Evolutionary conservation across 192 early-diverging fungal genomes (phyloP).

Genomic region (Umbelopsis vinacea): DNA sequence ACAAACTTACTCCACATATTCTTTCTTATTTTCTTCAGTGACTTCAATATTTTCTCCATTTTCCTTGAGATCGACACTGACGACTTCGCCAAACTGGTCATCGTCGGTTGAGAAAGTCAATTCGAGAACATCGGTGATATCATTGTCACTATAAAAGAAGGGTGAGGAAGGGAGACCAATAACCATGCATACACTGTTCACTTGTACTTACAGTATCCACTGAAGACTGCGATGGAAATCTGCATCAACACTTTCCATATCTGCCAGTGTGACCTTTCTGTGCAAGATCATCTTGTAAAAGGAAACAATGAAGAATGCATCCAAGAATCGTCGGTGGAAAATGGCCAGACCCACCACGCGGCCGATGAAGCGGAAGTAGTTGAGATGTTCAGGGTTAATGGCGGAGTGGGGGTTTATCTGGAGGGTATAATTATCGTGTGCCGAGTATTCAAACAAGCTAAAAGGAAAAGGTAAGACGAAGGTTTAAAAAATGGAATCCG

Average conservation of each 20-base stretch:
- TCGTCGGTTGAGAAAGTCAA: slow-evolving; percentile 86
- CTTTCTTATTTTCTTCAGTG: slow-evolving; percentile 92
- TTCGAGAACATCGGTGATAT: slow-evolving; percentile 82
- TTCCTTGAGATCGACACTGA: slow-evolving; percentile 84
- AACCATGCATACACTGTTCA: too few species aligned
- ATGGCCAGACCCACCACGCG: slow-evolving; percentile 92
- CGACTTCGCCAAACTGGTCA: slow-evolving; percentile 85
- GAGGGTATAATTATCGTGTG: slow-evolving; percentile 95
- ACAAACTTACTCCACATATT: slow-evolving; percentile 80
- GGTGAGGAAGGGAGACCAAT: too few species aligned
- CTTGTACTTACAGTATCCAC: slow-evolving; percentile 77
- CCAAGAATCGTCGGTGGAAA: slow-evolving; percentile 95
- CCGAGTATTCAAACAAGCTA: slow-evolving; percentile 93
- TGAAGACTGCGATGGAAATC: slow-evolving; percentile 85
- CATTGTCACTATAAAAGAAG: slow-evolving; percentile 66
- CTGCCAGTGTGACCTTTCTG: slow-evolving; percentile 84
- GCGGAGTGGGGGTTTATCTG: slow-evolving; percentile 94
- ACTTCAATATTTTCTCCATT: slow-evolving; percentile 83
- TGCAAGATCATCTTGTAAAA: slow-evolving; percentile 96
- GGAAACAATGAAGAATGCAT: slow-evolving; percentile 92
- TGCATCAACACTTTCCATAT: slow-evolving; percentile 93
- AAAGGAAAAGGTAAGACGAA: slow-evolving; percentile 38
- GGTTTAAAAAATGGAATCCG: too few species aligned
- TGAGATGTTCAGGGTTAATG: slow-evolving; percentile 94
- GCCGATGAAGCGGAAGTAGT: slow-evolving; percentile 97